phyloP scores from a whole-genome alignment of 2,329 filamentous ascomycete species.

The Penicillium sp. region DNA sequence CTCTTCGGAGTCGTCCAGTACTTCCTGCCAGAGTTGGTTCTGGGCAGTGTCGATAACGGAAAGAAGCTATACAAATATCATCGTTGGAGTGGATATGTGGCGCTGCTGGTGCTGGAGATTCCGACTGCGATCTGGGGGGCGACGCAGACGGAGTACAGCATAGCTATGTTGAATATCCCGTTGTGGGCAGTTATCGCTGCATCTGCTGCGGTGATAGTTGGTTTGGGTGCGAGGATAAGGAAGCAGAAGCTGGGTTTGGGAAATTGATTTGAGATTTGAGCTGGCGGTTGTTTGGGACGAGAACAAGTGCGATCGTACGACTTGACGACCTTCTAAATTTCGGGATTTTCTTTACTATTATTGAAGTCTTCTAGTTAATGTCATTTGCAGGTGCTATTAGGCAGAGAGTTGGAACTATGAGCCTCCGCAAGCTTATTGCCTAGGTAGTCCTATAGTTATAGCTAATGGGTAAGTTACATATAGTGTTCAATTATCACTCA shows the following conservation, averaged over 20 bases:
- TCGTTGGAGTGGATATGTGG: conserved; percentile 69
- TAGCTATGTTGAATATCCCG: conserved; percentile 67
- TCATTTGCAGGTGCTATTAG: too few species aligned
- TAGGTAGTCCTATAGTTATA: too few species aligned
- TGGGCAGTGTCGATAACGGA: conserved; percentile 76
- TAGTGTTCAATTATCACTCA: too few species aligned
- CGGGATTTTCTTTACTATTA: too few species aligned
- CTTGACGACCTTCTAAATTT: too few species aligned
- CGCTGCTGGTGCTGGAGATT: conserved; percentile 68
- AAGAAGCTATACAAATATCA: conserved; percentile 91
- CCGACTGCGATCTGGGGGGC: conserved; percentile 76
- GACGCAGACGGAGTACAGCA: conserved; percentile 73
- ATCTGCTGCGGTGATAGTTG: conserved; percentile 61
- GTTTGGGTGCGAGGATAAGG: conserved; percentile 77
- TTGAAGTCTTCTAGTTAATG: too few species aligned
- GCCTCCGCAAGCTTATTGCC: too few species aligned
- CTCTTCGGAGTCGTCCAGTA: conserved; percentile 81
- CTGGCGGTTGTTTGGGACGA: background rate
- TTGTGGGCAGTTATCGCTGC: conserved; percentile 68
- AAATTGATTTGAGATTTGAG: background rate
- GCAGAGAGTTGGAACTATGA: too few species aligned
- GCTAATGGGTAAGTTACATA: too few species aligned
- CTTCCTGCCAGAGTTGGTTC: conserved; percentile 66
- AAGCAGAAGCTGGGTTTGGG: conserved; percentile 71
- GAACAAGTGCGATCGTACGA: too few species aligned